Percentiles rank a stretch among this genome's conserved stretches.
phyloP scores from a whole-genome alignment of 208 protist species.

The Herpetomonas muscarum region DNA sequence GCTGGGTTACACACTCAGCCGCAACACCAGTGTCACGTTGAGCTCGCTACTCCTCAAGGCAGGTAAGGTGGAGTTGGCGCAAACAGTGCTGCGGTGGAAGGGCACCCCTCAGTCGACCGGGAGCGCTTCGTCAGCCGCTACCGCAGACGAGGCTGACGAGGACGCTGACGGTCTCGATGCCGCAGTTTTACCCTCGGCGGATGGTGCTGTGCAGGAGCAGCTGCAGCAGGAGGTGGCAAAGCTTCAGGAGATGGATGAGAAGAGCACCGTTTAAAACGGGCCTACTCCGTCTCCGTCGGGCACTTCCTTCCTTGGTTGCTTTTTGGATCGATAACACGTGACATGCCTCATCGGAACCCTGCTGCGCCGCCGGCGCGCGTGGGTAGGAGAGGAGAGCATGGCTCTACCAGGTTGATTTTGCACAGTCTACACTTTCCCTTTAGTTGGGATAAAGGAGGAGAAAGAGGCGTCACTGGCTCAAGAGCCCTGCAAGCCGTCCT shows the following conservation, averaged over 20 bases:
- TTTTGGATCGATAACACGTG: too few species aligned
- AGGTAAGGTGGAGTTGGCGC: slow-evolving; percentile 81
- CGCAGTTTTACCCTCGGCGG: not conserved
- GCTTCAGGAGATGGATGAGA: not conserved
- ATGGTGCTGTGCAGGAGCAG: slow-evolving; percentile 1
- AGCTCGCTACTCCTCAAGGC: slow-evolving; percentile 87
- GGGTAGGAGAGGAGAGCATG: too few species aligned
- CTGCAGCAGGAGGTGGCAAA: slow-evolving; percentile 1
- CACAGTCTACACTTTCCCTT: too few species aligned
- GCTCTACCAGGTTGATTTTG: too few species aligned
- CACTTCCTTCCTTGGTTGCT: too few species aligned
- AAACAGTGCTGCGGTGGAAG: slow-evolving; percentile 85
- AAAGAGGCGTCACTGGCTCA: too few species aligned
- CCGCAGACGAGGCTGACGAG: not conserved
- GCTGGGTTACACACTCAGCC: slow-evolving; percentile 55
- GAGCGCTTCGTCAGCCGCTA: not conserved
- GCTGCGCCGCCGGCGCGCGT: too few species aligned
- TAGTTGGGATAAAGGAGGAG: too few species aligned
- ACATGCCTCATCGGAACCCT: too few species aligned
- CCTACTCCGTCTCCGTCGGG: too few species aligned
- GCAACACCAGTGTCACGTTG: slow-evolving; percentile 81
- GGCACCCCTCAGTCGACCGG: slow-evolving; percentile 21
- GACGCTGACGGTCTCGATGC: not conserved
- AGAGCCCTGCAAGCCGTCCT: too few species aligned
- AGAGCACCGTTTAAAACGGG: too few species aligned